Base-by-base conservation (phyloP, 805 yeast species). In the Pichia phayaonensis region DNA sequence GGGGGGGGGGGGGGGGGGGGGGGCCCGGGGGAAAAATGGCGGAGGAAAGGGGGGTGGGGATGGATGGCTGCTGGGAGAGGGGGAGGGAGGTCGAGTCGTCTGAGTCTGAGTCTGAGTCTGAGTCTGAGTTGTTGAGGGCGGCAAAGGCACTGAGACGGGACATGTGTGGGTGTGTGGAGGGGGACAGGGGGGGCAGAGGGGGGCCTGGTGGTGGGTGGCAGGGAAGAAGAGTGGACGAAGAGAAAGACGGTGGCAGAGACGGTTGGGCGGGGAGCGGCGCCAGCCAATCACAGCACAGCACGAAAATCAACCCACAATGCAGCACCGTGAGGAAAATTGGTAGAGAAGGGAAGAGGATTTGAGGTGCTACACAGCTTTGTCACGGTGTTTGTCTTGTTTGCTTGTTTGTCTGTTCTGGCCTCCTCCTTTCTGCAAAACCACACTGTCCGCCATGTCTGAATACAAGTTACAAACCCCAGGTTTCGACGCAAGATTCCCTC, bases 401-500 rank as follows among this genome's bases (percentile, higher is more conserved):
- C 26, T 24, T 8, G 8, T 8, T 24, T 24, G 26, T 24, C 26
- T 24, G 26, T 8, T 24, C 26, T 24, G 5, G 8, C 26, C 26
- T 24, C 13, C 31, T 27, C 11, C 40, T 11, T 13, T 13, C 40
- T 6, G 20, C 43, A 27, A 39, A 29, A n/a, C 47, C 48, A 43
- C 50, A n/a, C n/a, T n/a, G n/a, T n/a, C n/a, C n/a, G n/a, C 58
- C 42, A 70, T 70, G 73, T 60, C 72, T 52, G 73, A 67, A 52
- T 63, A 72, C 61, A 77, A 77, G 61, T 68, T 80, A 60, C 78
- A 73, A 62, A 82, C 85, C 52, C 83, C 81, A 65, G 86, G 85
- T 55, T 86, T 86, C 75, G 95, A 87, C 72, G 85, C 95, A 65
- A 84, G 97, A 72, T 90, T 90, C 83, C 98, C 99, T 61, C 82